Evolutionary conservation across 2,329 filamentous ascomycete genomes (phyloP).

Genomic region (Verticillium alfalfae): DNA sequence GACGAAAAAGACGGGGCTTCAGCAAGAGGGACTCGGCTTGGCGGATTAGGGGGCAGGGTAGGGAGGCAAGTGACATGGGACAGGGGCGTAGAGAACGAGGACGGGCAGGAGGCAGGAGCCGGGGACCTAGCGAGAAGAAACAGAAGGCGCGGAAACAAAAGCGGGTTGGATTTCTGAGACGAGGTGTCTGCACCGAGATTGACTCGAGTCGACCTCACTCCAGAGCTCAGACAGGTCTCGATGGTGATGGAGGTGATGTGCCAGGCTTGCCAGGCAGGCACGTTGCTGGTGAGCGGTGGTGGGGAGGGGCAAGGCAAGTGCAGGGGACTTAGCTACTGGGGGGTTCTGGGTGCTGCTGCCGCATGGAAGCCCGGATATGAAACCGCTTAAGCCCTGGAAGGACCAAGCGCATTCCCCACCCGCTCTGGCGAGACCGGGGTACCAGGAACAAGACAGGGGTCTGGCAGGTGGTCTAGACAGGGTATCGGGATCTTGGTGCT

Average conservation of each 20-base stretch:
- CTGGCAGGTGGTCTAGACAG: conserved; percentile 2
- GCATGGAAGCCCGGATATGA: conserved; percentile 22
- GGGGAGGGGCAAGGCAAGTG: neutral
- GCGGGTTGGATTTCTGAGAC: conserved; percentile 1
- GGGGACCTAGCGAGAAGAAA: neutral
- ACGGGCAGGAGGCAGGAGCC: neutral
- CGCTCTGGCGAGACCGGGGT: neutral
- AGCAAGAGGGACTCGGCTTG: neutral
- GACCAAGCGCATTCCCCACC: conserved; percentile 2
- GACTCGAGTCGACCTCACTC: neutral
- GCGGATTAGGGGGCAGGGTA: neutral
- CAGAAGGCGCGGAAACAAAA: neutral
- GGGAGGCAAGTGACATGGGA: neutral
- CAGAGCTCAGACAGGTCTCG: neutral
- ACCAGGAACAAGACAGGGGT: conserved; percentile 2
- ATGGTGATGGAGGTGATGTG: neutral
- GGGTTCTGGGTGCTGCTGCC: conserved; percentile 11
- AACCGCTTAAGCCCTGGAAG: conserved; percentile 19
- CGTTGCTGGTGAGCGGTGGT: neutral
- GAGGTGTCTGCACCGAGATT: conserved; percentile 2
- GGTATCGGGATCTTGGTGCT: neutral
- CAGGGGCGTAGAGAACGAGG: neutral
- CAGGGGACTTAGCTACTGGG: neutral
- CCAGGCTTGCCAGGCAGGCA: neutral
- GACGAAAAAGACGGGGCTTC: neutral